These are phyloP conservation scores for Lentinula aciculospora DNA, from an alignment of 768 basidiomycete genomes.

Conservation along the genomic window DNA sequence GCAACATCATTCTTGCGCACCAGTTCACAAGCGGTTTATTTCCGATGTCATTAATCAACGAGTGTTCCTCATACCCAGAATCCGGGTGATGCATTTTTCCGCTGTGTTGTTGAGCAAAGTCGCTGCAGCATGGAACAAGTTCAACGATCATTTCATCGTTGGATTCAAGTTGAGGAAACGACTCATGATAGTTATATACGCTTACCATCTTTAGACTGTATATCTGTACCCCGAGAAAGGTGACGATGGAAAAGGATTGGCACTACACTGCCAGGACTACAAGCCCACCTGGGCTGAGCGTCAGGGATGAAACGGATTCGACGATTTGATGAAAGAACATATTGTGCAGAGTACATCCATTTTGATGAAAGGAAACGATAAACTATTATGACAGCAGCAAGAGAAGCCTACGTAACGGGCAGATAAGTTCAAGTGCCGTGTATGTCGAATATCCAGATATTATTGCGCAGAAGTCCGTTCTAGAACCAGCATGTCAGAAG, in stretches of 20 bases:
- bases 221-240: too few species aligned
- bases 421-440: neutral
- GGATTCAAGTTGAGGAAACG: too few species aligned
- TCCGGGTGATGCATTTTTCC: neutral
- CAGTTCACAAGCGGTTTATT: neutral
- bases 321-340: neutral
- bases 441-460: neutral
- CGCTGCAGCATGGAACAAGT: neutral
- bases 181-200: too few species aligned
- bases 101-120: neutral
- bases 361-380: neutral
- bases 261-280: too few species aligned
- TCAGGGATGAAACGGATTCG: too few species aligned
- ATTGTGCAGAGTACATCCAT: neutral
- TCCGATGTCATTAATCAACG: neutral
- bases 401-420: neutral
- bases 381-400: constrained; percentile 1
- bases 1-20: neutral
- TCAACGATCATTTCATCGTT: too few species aligned
- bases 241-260: too few species aligned
- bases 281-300: too few species aligned
- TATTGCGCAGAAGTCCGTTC: neutral
- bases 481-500: neutral
- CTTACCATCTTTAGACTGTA: too few species aligned
- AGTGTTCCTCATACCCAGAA: neutral